phyloP scores from a whole-genome alignment of 2,329 filamentous ascomycete species.

The Pyricularia pennisetigena region DNA sequence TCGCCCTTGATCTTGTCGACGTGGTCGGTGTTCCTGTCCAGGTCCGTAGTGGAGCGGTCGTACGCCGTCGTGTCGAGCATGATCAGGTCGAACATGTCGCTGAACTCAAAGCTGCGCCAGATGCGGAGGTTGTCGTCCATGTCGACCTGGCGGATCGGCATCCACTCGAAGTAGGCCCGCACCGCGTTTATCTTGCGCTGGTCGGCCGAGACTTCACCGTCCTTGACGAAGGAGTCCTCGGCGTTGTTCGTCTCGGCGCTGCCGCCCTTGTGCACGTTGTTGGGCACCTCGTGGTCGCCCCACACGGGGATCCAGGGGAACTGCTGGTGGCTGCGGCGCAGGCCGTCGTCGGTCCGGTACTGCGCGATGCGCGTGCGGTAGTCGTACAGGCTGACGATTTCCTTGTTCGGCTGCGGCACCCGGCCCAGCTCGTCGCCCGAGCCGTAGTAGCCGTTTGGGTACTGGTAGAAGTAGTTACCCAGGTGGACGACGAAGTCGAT shows the following conservation, averaged over 20 bases:
- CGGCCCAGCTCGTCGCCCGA: conserved; percentile 41
- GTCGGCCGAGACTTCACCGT: conserved; percentile 54
- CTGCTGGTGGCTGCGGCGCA: conserved; percentile 42
- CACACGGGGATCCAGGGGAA: conserved; percentile 56
- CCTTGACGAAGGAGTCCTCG: conserved; percentile 51
- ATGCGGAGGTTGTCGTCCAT: conserved; percentile 61
- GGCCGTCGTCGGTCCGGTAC: conserved; percentile 51
- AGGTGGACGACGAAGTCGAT: conserved; percentile 51
- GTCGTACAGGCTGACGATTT: conserved; percentile 43
- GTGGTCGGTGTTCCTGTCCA: conserved; percentile 50
- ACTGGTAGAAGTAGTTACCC: conserved; percentile 58
- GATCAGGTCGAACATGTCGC: conserved; percentile 55
- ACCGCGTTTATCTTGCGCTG: conserved; percentile 67
- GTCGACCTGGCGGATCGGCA: conserved; percentile 41
- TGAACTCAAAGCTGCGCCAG: conserved; percentile 58
- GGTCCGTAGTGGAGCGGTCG: conserved; percentile 51
- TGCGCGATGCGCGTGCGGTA: conserved; percentile 49
- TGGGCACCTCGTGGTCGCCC: conserved; percentile 55
- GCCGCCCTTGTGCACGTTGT: conserved; percentile 58
- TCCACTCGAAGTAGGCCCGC: conserved; percentile 60
- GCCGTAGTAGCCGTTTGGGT: conserved; percentile 34
- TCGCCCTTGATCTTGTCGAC: conserved; percentile 56
- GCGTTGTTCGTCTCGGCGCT: conserved; percentile 53
- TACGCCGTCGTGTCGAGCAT: conserved; percentile 63
- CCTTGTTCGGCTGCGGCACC: conserved; percentile 39